These are phyloP conservation scores for Populus tremula DNA, from an alignment of 345 rosid genomes.

Conservation along the genomic window DNA sequence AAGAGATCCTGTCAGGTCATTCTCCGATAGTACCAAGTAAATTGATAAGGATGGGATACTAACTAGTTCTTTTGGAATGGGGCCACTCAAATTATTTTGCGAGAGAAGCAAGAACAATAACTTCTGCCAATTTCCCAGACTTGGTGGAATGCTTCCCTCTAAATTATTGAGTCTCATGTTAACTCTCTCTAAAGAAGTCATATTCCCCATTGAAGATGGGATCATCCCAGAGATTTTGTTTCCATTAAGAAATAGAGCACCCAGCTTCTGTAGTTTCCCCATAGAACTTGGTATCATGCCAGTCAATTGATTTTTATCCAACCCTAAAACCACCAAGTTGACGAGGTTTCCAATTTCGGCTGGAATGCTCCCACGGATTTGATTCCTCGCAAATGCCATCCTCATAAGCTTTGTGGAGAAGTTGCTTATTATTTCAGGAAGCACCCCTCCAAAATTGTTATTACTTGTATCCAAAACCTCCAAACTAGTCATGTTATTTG, in stretches of 20 bases:
- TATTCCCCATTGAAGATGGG: not conserved
- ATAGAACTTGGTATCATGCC: constrained; percentile 12
- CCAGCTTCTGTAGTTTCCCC: not conserved
- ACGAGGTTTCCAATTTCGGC: not conserved
- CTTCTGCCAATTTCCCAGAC: not conserved
- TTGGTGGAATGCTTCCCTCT: not conserved
- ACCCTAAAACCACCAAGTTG: not conserved
- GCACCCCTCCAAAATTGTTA: not conserved
- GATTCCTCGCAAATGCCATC: not conserved
- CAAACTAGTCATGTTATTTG: not conserved
- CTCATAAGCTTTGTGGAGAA: not conserved
- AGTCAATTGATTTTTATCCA: not conserved
- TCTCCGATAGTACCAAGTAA: too few relatives aligned
- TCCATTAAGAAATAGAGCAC: not conserved
- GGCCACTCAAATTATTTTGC: too few relatives aligned
- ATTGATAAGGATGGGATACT: not conserved
- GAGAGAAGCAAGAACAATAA: not conserved
- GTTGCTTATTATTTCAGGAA: constrained; percentile 15
- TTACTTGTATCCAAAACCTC: not conserved
- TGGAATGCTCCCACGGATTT: constrained; percentile 17
- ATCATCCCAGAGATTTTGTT: not conserved
- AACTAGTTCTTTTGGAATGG: too few relatives aligned
- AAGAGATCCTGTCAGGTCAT: too few relatives aligned
- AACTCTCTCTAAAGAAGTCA: not conserved
- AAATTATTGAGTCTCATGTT: not conserved